These are phyloP conservation scores for Brachypodium distachyon DNA, from an alignment of 202 grass and related monocot genomes.

Conservation along the genomic window DNA sequence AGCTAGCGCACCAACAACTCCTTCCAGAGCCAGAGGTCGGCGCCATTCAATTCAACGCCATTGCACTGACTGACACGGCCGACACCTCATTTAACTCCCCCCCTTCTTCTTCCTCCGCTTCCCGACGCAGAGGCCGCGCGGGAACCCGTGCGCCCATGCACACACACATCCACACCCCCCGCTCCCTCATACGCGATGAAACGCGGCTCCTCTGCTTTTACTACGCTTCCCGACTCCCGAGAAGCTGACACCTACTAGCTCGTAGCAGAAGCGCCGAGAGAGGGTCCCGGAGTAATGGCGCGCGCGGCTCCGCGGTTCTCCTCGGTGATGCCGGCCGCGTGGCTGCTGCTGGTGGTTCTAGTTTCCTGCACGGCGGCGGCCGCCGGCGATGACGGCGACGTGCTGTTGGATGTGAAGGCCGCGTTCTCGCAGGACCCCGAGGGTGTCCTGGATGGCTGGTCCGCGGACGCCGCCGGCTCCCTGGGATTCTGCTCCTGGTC, in stretches of 20 bases:
- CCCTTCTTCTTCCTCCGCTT: conserved; percentile 3
- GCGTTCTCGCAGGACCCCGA: conserved; percentile 48
- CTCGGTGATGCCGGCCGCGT: neutral
- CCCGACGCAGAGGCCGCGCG: conserved; percentile 22
- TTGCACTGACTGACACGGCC: conserved; percentile 35
- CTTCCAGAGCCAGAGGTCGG: conserved; percentile 38
- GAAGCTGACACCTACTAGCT: neutral
- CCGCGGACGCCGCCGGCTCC: neutral
- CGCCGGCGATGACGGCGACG: conserved; percentile 32
- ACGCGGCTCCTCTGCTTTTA: neutral
- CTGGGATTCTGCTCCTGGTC: conserved; percentile 60
- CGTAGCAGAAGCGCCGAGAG: neutral
- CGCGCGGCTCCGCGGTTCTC: neutral
- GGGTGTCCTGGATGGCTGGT: conserved; percentile 41
- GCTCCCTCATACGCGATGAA: neutral
- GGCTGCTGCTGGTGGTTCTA: conserved; percentile 7
- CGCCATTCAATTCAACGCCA: conserved; percentile 57
- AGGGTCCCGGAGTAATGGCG: neutral
- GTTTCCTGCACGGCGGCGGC: conserved; percentile 7
- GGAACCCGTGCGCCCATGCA: conserved; percentile 38
- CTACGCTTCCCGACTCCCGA: too few species aligned
- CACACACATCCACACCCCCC: conserved; percentile 15
- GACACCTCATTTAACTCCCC: conserved; percentile 18
- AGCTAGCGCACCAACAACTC: conserved; percentile 23
- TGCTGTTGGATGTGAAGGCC: conserved; percentile 54